Percentiles rank a stretch among this genome's conserved stretches.
Conservation (phyloP, 345 rosid genomes). For the Turritis glabra region DNA sequence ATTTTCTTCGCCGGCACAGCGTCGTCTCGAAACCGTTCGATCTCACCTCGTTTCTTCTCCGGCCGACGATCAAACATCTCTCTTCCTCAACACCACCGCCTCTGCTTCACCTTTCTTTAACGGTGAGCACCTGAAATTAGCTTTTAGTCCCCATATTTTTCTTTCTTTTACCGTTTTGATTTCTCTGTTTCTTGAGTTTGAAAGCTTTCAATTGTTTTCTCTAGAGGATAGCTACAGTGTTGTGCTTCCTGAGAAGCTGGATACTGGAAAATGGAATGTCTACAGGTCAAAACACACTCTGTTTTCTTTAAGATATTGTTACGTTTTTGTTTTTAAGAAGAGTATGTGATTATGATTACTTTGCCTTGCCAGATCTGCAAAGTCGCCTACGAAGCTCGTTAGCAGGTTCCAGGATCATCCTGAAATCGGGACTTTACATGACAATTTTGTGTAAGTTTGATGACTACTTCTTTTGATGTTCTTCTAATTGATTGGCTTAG, state of each 20-base stretch:
- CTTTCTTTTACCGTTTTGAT: background rate
- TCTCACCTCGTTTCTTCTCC: constrained; percentile 53
- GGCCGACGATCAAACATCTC: constrained; percentile 29
- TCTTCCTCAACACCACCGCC: constrained; percentile 46
- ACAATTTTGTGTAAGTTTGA: constrained; percentile 64
- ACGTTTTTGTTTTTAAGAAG: constrained; percentile 3
- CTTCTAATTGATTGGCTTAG: background rate
- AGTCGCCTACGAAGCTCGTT: constrained; percentile 60
- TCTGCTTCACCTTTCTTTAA: constrained; percentile 48
- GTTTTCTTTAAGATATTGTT: constrained; percentile 6
- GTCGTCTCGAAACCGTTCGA: constrained; percentile 62
- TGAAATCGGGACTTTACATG: constrained; percentile 74
- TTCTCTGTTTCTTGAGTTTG: constrained; percentile 5
- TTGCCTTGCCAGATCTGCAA: constrained; percentile 53
- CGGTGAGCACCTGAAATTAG: constrained; percentile 33
- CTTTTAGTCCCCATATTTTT: background rate
- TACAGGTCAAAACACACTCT: constrained; percentile 50
- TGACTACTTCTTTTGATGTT: background rate
- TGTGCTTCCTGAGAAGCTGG: constrained; percentile 74
- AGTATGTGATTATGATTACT: background rate
- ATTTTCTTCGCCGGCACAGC: constrained; percentile 49
- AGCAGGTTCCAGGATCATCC: constrained; percentile 72
- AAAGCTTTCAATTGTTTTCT: background rate
- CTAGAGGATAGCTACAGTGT: constrained; percentile 60
- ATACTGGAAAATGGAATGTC: constrained; percentile 84